Base-by-base conservation (phyloP, 371 early-diverging fungal species). In the Batkoa obscura region DNA sequence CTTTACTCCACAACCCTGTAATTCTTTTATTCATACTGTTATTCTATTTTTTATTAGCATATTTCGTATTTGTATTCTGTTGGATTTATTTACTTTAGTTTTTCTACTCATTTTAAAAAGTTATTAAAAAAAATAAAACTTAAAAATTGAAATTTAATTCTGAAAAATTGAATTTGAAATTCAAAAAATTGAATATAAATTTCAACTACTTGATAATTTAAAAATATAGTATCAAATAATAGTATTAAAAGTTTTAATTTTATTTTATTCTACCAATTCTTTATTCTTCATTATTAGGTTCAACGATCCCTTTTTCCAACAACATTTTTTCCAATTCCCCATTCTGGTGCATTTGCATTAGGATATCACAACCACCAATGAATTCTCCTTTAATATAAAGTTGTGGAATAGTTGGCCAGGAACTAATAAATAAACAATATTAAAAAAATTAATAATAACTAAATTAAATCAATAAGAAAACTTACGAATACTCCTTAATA, bases 321-420 rank as follows among this genome's bases (percentile, higher is more conserved):
- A 94, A 70, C 58, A 92, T 58, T 57, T 79, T 76, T 62, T 88
- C 88, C 32, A 94, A 76, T 65, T 89, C 90, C 9, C 94, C 92
- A 45, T 75, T 81, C 68, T 89, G 80, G 62, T 87, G 84, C 93
- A 95, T 90, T 68, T 79, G 79, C 48, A 87, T 66, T 70, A 98
- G 58, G 59, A 94, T 93, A 65, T 99, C 98, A 66, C 86, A 86
- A 9, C 99, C 99, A 42, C 98, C 98, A 54, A 97, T 73, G 66
- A 99, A 94, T 68, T 92, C 88, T 56, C 93, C 92, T 67, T 91
- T 85, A 64, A 96, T 75, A 63, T 88, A 99, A 5, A 98, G 83
- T 72, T 98, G 98, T 37, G 99, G 99, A 68, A 94, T 90, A 13
- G 98, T 99, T 8, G 94, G 95, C 99, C 98, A 97, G 50, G 74